Evolutionary conservation across 257 asterid species (phyloP).

Genomic region (Linaria vulgaris): DNA sequence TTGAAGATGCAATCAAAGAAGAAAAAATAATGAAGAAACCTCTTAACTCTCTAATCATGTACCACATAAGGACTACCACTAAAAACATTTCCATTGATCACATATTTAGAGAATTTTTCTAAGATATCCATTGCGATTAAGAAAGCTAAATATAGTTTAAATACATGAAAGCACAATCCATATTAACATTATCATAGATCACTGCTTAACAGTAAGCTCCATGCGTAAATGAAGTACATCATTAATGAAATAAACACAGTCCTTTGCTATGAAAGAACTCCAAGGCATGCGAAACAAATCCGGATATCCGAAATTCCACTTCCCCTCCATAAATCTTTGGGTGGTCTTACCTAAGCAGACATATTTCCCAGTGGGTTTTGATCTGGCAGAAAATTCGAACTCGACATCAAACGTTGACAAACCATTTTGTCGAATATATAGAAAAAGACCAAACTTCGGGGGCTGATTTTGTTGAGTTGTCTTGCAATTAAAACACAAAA

Average conservation of each 20-base stretch:
- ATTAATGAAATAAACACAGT: conserved; percentile 65
- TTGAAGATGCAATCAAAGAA: too few species aligned
- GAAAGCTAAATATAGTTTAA: too few species aligned
- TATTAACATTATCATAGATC: background rate
- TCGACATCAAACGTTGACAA: conserved; percentile 58
- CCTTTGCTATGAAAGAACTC: conserved; percentile 61
- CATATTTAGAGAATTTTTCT: too few species aligned
- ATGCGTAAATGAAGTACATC: conserved; percentile 73
- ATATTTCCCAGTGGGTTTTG: conserved; percentile 51
- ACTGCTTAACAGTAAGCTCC: conserved; percentile 50
- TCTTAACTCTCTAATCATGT: too few species aligned
- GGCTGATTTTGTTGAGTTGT: too few species aligned
- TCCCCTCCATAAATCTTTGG: conserved; percentile 65
- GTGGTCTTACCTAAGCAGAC: conserved; percentile 61
- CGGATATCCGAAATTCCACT: conserved; percentile 60
- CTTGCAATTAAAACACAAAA: conserved; percentile 77
- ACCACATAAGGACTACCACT: too few species aligned
- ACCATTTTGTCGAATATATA: conserved; percentile 80
- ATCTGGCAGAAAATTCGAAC: conserved; percentile 66
- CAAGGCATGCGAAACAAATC: conserved; percentile 63
- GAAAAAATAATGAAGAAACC: too few species aligned
- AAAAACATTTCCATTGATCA: too few species aligned
- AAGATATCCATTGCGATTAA: too few species aligned
- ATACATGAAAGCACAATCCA: too few species aligned
- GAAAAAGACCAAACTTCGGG: conserved; percentile 81